Base-by-base conservation (phyloP, 306 rosid species). In the Sophora flavescens region DNA sequence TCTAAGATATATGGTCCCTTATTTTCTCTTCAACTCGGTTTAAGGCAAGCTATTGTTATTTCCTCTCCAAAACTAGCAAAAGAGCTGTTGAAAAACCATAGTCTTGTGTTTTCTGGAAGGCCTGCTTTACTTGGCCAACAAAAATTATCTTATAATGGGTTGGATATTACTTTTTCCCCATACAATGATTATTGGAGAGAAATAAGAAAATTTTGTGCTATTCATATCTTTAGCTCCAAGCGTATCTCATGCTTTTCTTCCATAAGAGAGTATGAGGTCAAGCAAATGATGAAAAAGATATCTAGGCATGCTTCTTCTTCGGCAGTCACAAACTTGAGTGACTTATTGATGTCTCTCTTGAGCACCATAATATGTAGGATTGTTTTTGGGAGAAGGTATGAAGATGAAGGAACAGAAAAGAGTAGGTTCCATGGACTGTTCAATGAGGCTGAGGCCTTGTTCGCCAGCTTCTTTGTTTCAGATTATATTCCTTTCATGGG, bases 401-500 rank as follows among this genome's bases (percentile, higher is more conserved):
- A 52, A 28, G 73, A 75, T 4, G 80, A n/a, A n/a, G 70, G 75
- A 32, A 10, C 2, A 4, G 76, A 65, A 33, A 26, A 26, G 26
- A 74, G 26, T 3, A 83, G 48, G 28, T 70, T 85, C 62, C 77
- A 81, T 51, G 72, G 22, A 2, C 8, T 84, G 33, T 15, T 88
- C 4, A 50, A 6, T 59, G 89, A 79, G 17, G 36, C 5, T 0
- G 6, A 67, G 48, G 70, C 71, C 39, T 4, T 73, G 77, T 0
- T 83, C 11, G 80, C 41, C 8, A 17, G 56, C n/a, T 58, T 74
- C 33, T 61, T 33, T 2, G 72, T 79, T 1, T 70, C 66, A 1
- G 89, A 88, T 12, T 83, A 15, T 26, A 67, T 85, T 58, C 81
- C 80, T 2, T 65, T 73, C 42, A 8, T 76, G 47, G 81, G 80